Conservation (phyloP, 176 grass and related monocot species). For the Oropetium thomaeum region DNA sequence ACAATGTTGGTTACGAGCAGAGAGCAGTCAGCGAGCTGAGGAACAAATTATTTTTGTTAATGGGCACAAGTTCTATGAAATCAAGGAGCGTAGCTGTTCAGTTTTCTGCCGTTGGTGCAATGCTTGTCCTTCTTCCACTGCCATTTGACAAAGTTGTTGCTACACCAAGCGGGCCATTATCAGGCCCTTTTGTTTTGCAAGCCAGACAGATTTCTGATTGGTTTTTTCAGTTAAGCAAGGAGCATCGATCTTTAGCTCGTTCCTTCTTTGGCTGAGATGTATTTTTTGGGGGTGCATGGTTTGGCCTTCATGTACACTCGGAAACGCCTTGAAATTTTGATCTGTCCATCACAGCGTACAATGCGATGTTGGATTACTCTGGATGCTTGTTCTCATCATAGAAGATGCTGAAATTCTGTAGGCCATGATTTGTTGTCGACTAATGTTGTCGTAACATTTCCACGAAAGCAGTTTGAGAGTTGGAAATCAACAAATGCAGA, state of each 20-base stretch:
- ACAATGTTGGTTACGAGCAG: slow-evolving; percentile 54
- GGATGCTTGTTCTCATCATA: background rate
- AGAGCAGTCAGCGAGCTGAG: slow-evolving; percentile 49
- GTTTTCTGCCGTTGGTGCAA: slow-evolving; percentile 52
- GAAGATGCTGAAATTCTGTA: background rate
- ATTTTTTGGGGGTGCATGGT: background rate
- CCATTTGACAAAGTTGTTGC: slow-evolving; percentile 54
- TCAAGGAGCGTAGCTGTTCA: slow-evolving; percentile 50
- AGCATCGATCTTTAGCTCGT: slow-evolving; percentile 40
- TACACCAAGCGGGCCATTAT: slow-evolving; percentile 18
- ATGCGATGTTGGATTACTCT: background rate
- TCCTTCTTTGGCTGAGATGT: slow-evolving; percentile 42
- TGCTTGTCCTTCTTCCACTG: slow-evolving; percentile 71
- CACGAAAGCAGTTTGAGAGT: background rate
- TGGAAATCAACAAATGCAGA: slow-evolving; percentile 9
- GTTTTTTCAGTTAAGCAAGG: slow-evolving; percentile 76
- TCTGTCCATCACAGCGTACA: background rate
- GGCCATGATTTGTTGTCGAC: background rate
- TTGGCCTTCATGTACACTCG: background rate
- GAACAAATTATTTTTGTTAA: slow-evolving; percentile 48
- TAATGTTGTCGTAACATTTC: background rate
- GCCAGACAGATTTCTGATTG: slow-evolving; percentile 53
- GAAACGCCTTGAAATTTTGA: slow-evolving; percentile 3
- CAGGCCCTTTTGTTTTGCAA: slow-evolving; percentile 29
- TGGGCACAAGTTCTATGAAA: slow-evolving; percentile 34